Percentiles rank a stretch among this genome's conserved stretches.
phyloP scores from a whole-genome alignment of 768 basidiomycete species.

The Boletus rubropictus region DNA sequence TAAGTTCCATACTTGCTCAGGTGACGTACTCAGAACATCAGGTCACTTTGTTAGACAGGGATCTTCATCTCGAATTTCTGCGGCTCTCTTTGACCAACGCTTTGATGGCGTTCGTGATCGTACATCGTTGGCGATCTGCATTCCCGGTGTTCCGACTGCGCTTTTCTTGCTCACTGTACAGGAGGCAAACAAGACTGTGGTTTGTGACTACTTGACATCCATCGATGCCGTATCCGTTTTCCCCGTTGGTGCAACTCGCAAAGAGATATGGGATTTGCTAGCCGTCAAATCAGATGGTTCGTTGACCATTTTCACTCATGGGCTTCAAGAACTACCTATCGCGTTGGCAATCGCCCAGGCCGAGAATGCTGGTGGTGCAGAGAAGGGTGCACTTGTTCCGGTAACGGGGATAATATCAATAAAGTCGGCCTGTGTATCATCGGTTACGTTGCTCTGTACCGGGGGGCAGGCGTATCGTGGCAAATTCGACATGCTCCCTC shows the following conservation, averaged over 20 bases:
- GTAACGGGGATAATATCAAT: conserved; percentile 38
- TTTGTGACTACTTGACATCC: conserved; percentile 35
- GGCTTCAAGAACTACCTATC: conserved; percentile 40
- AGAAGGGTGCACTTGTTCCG: conserved; percentile 3
- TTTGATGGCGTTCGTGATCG: conserved; percentile 51
- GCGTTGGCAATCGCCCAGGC: conserved; percentile 21
- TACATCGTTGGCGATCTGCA: conserved; percentile 50
- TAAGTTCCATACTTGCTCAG: conserved; percentile 31
- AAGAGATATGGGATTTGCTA: conserved; percentile 62
- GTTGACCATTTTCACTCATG: conserved; percentile 60
- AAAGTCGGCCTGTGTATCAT: conserved; percentile 44
- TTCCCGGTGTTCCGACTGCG: conserved; percentile 42
- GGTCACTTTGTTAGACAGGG: conserved; percentile 13
- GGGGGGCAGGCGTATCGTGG: conserved; percentile 44
- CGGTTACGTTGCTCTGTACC: conserved; percentile 48
- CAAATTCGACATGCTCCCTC: conserved; percentile 51
- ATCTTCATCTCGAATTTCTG: conserved; percentile 35
- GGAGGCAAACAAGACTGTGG: conserved; percentile 37
- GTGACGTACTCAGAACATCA: conserved; percentile 1
- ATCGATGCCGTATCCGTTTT: conserved; percentile 47
- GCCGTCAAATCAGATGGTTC: conserved; percentile 52
- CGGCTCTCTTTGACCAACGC: conserved; percentile 59
- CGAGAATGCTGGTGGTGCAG: not conserved
- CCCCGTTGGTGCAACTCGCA: conserved; percentile 59
- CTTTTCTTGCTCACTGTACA: conserved; percentile 45